Base-by-base conservation (phyloP, 306 rosid genomes). In the Arachis hypogaea region DNA sequence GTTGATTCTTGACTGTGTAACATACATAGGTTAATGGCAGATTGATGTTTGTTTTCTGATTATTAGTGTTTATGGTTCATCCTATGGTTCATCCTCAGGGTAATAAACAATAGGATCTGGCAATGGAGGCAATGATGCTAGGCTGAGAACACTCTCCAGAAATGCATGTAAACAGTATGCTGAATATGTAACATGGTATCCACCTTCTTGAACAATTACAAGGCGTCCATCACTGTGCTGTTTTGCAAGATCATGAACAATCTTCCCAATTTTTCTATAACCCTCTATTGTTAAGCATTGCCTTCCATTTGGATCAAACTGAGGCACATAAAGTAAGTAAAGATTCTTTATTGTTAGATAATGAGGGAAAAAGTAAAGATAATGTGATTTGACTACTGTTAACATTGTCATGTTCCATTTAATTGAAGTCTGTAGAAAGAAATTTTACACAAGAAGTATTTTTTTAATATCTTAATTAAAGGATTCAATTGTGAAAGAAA, bases 231-330 rank as follows among this genome's bases (percentile, higher is more conserved):
- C 67, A 22, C 88, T 83, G 70, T 85, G 82, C 44, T 49, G 78
- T n/a, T 64, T 67, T 0, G 87, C 87, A 46, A 93, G 85, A 38
- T 36, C 46, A 16, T 61, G 63, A 54, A 85, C 77, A 2, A 79
- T 76, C 59, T 18, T 71, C 63, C 98, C 97, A 7, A 88, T 89
- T 68, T 84, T 87, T 70, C 90, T 74, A 33, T 86, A 93, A 16
- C 98, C 98, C 52, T 89, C 87, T 92, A 89, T 89, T 51, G 98
- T 91, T 85, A 93, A 86, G 80, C 98, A 93, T 65, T 87, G 98
- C 77, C 97, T 89, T 84, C 98, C 98, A 76, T 91, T 93, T 16
- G 98, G 97, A 88, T 93, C 98, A 74, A 85, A 89, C 97, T 93
- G 74, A 43, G 81, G 60, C 72, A 82, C 68, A 78, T 29, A 9